Evolutionary conservation across 371 early-diverging fungal genomes (phyloP).

Genomic region (Haplosporangium sp.): DNA sequence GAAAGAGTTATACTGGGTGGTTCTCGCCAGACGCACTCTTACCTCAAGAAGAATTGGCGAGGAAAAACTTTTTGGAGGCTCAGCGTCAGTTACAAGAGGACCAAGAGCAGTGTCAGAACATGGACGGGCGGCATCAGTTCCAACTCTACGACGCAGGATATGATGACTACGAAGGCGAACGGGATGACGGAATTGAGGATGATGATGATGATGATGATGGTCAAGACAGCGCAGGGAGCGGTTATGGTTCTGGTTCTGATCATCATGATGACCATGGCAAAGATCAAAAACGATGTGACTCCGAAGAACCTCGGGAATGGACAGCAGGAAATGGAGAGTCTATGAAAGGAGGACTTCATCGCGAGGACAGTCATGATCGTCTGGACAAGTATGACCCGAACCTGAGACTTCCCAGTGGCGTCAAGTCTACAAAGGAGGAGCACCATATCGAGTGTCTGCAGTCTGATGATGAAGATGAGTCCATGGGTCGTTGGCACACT

Average conservation of each 20-base stretch:
- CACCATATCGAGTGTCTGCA: conserved; percentile 31
- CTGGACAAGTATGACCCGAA: conserved; percentile 7
- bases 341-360: conserved; percentile 4
- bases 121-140: conserved; percentile 8
- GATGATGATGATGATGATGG: conserved; percentile 4
- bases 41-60: conserved; percentile 43
- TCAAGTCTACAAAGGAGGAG: neutral
- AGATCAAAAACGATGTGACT: neutral
- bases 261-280: neutral
- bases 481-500: neutral
- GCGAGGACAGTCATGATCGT: conserved; percentile 15
- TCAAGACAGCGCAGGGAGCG: neutral
- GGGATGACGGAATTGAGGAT: no score
- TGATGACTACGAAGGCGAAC: conserved; percentile 14
- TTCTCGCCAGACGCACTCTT: conserved; percentile 62
- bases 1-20: conserved; percentile 73
- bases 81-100: neutral
- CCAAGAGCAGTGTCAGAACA: neutral
- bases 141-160: conserved; percentile 22
- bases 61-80: conserved; percentile 23
- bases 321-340: neutral
- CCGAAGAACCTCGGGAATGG: neutral
- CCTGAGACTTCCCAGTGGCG: conserved; percentile 6
- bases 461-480: conserved; percentile 39
- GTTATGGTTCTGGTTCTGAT: conserved; percentile 1